phyloP scores from a whole-genome alignment of 2,329 filamentous ascomycete species.

The Neonectria sp. region DNA sequence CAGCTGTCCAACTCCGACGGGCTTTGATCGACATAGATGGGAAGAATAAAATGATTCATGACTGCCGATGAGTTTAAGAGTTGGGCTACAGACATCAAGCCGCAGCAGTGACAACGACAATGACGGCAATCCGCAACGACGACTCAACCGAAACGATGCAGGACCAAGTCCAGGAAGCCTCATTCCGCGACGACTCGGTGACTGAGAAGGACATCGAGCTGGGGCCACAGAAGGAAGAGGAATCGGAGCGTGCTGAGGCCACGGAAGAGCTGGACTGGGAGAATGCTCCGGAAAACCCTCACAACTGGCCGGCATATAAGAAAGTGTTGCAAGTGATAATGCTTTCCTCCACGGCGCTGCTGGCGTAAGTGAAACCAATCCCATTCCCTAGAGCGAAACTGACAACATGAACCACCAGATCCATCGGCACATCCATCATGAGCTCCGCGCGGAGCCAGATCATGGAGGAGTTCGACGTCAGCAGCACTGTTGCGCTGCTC shows the following conservation, averaged over 20 bases:
- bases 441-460: slow-evolving; percentile 60
- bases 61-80: background rate
- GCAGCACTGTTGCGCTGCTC: slow-evolving; percentile 69
- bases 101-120: background rate
- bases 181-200: slow-evolving; percentile 23
- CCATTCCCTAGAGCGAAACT: slow-evolving; percentile 2
- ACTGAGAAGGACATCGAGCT: slow-evolving; percentile 52
- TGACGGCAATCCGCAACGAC: slow-evolving; percentile 24
- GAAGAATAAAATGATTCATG: too few species aligned
- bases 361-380: slow-evolving; percentile 53
- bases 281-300: slow-evolving; percentile 62
- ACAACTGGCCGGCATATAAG: slow-evolving; percentile 63
- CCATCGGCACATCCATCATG: slow-evolving; percentile 69
- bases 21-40: background rate
- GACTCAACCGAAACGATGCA: slow-evolving; percentile 11
- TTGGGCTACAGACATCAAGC: background rate
- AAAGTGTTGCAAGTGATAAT: slow-evolving; percentile 58
- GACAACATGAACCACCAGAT: slow-evolving; percentile 51
- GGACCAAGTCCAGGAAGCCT: slow-evolving; percentile 14
- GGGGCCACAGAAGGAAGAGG: slow-evolving; percentile 21
- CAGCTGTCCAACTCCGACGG: slow-evolving; percentile 6
- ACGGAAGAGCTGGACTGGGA: slow-evolving; percentile 50
- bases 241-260: background rate
- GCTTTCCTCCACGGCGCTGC: slow-evolving; percentile 57
- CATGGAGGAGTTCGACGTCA: slow-evolving; percentile 67